Base-by-base conservation (phyloP, 306 rosid species). In the Quercus mongolica region DNA sequence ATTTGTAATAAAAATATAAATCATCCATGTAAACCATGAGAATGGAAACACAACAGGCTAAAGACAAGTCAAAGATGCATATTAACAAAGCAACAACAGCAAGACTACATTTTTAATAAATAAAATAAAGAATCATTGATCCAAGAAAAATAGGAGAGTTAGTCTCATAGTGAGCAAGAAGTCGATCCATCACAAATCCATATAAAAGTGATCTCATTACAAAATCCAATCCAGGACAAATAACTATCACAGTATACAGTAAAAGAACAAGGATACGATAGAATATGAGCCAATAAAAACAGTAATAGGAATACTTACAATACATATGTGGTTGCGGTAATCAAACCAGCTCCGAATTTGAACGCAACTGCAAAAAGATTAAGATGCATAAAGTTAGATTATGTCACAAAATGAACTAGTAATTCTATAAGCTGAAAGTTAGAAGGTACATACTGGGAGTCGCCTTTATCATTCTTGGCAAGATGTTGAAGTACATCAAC, bases 261-360 rank as follows among this genome's bases (percentile, higher is more conserved):
- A 33, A 79, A 77, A 68, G 44, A 26, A 49, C 78, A 54, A 41
- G 62, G 20, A 69, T 21, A 63, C 8, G 15, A 68, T 8, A 79
- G 58, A 64, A 61, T 63, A 79, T 69, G 44, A 35, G 55, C 41
- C 20, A n/a, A 71, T 35, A 21, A 2, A 21, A 72, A 44, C 56
- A 17, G 76, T 54, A 80, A 76, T 19, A 51, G 79, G 77, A 9
- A 77, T 73, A 92, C 98, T 94, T 83, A 94, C 98, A 84, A 94
- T 94, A 81, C 98, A 94, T 75, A 94, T 88, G 89, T 94, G 98
- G 87, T 94, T 94, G 80, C 97, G 87, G 83, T 94, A 94, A 85
- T 94, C 98, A 86, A 94, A 94, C 98, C 98, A 94, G 71, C 84
- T 83, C 51, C 74, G 83, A 72, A 94, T 89, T 86, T 94, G 96